Base-by-base conservation (phyloP, 1,139 yeast genomes). In the Candida sanyaensis region DNA sequence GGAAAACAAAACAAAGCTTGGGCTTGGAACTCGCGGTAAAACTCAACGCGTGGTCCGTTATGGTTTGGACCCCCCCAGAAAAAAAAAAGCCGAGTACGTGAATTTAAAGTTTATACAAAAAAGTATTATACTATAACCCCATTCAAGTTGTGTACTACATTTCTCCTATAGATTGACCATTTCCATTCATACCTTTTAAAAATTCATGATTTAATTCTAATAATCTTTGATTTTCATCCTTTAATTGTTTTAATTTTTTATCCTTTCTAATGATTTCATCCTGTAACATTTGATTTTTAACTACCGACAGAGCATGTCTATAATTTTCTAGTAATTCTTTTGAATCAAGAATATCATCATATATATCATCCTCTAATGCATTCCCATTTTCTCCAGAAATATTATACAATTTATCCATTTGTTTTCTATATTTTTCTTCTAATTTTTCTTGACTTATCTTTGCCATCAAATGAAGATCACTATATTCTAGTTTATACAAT, bases 131-230 rank as follows among this genome's bases (percentile, higher is more conserved):
- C 21, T 17, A 17, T 17, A 17, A 17, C 21, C 21, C 21, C 21
- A 17, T 17, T 17, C 21, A 17, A 17, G 21, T 17, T 17, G 21
- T 17, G 21, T 17, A 17, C 3, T 31, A 6, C 34, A 31, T 31
- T 31, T 31, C n/a, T 17, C 24, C 17, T 13, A 6, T 11, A 17
- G 21, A 33, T 29, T 29, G 34, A 10, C 36, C 27, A 39, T 6
- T 31, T 9, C 37, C 45, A 29, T 47, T 55, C 45, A 54, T 48
- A 24, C 56, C 59, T 31, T 51, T 55, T 23, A 70, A 51, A 41
- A 71, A 54, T 28, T 63, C 64, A 45, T 66, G 73, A 52, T 71
- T 71, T 54, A 70, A 59, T 36, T 69, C 73, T 50, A 70, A 59
- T 29, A 71, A 55, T 42, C 63, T 53, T 50, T 65, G 68, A 50